phyloP scores from a whole-genome alignment of 2,329 filamentous ascomycete species.

The Exophiala mesophila region DNA sequence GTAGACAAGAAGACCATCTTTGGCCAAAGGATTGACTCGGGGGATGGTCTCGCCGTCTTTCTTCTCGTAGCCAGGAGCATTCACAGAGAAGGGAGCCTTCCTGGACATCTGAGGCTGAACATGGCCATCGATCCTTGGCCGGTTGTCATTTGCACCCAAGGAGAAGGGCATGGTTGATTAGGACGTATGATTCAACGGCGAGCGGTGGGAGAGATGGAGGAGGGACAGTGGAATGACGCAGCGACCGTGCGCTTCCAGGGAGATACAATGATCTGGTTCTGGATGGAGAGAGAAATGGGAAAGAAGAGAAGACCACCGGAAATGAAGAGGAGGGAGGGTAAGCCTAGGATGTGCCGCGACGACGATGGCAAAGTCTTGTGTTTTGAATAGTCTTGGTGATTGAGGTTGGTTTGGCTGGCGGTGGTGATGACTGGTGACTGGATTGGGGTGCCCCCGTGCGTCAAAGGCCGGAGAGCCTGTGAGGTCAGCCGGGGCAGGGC shows the following conservation, averaged over 20 bases:
- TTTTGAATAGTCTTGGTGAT: not conserved
- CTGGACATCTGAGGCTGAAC: slow-evolving; percentile 52
- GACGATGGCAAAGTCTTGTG: slow-evolving; percentile 5
- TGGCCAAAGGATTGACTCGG: slow-evolving; percentile 66
- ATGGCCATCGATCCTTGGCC: slow-evolving; percentile 20
- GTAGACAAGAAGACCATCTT: slow-evolving; percentile 62
- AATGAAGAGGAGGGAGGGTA: not conserved
- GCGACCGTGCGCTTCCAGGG: too few relatives aligned
- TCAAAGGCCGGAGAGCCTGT: too few relatives aligned
- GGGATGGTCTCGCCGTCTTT: slow-evolving; percentile 79
- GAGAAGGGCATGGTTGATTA: slow-evolving; percentile 9
- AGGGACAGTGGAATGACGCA: not conserved
- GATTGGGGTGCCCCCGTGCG: too few relatives aligned
- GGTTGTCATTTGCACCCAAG: slow-evolving; percentile 18
- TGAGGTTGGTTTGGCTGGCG: not conserved
- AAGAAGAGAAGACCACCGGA: too few relatives aligned
- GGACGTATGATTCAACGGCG: not conserved
- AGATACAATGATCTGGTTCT: too few relatives aligned
- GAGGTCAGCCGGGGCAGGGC: too few relatives aligned
- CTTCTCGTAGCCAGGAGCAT: slow-evolving; percentile 62
- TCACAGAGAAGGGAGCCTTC: slow-evolving; percentile 69
- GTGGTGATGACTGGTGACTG: too few relatives aligned
- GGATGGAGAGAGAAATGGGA: not conserved
- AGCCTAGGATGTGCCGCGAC: not conserved
- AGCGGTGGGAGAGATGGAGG: not conserved